These are phyloP conservation scores for Actinomortierella wolfii DNA, from an alignment of 371 early-diverging fungal genomes.

Conservation along the genomic window DNA sequence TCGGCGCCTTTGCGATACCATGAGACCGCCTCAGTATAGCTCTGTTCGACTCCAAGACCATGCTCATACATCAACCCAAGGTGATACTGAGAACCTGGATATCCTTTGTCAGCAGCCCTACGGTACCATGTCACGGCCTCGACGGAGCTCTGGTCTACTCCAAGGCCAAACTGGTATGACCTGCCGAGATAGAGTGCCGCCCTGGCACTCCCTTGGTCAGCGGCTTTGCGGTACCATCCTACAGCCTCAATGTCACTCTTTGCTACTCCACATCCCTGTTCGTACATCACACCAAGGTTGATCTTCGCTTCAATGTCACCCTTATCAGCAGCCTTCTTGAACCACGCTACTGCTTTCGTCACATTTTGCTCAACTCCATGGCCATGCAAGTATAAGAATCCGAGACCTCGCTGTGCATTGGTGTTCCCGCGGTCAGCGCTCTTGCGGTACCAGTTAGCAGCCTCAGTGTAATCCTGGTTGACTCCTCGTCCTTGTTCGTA, in stretches of 20 bases:
- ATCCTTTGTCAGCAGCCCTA: slow-evolving; percentile 51
- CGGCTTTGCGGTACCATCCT: slow-evolving; percentile 61
- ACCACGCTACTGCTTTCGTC: slow-evolving; percentile 52
- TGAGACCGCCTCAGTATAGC: too few relatives aligned
- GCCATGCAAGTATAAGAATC: slow-evolving; percentile 66
- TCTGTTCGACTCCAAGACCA: too few relatives aligned
- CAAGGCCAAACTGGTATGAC: slow-evolving; percentile 67
- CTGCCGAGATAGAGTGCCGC: slow-evolving; percentile 69
- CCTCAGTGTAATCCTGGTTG: slow-evolving; percentile 59
- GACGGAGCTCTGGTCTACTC: slow-evolving; percentile 41
- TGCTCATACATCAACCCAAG: slow-evolving; percentile 57
- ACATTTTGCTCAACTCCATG: slow-evolving; percentile 52
- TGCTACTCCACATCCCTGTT: slow-evolving; percentile 38
- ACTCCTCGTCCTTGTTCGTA: slow-evolving; percentile 72
- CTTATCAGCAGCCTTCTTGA: slow-evolving; percentile 23
- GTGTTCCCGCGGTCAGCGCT: slow-evolving; percentile 31
- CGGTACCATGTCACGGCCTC: slow-evolving; percentile 49
- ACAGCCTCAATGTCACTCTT: slow-evolving; percentile 31
- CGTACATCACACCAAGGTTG: slow-evolving; percentile 41
- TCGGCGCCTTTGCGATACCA: too few relatives aligned
- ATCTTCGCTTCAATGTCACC: too few relatives aligned
- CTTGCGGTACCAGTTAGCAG: slow-evolving; percentile 55
- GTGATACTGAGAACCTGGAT: slow-evolving; percentile 24
- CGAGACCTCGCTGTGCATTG: slow-evolving; percentile 55
- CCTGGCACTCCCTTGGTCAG: slow-evolving; percentile 58